These are phyloP conservation scores for Metschnikowia dekortorum DNA, from an alignment of 805 yeast species.

Conservation along the genomic window DNA sequence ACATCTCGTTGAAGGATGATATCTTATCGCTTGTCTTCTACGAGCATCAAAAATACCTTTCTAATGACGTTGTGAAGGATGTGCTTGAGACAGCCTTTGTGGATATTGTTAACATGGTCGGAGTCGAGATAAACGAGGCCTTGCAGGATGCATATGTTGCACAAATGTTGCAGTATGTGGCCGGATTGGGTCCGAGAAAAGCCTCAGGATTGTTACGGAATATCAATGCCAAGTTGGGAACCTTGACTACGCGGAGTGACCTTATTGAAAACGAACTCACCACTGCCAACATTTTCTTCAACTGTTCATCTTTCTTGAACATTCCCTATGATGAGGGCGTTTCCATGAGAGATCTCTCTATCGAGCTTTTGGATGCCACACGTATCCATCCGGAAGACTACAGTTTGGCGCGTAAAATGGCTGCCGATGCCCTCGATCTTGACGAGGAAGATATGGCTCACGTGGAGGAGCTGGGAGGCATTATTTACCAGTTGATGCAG, in stretches of 20 bases:
- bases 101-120: constrained; percentile 85
- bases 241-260: constrained; percentile 66
- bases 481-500: constrained; percentile 65
- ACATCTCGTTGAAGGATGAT: constrained; percentile 74
- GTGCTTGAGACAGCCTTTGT: constrained; percentile 80
- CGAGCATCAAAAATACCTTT: constrained; percentile 67
- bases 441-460: constrained; percentile 91
- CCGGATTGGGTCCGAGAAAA: constrained; percentile 95
- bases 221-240: constrained; percentile 59
- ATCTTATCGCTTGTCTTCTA: constrained; percentile 64
- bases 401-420: constrained; percentile 93
- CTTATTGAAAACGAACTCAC: constrained; percentile 76
- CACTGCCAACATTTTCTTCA: constrained; percentile 78
- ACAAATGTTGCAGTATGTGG: constrained; percentile 65
- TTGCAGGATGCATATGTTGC: constrained; percentile 72
- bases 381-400: constrained; percentile 98
- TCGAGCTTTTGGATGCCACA: constrained; percentile 86
- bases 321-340: constrained; percentile 66
- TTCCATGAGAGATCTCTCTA: constrained; percentile 50
- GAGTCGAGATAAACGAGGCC: constrained; percentile 90
- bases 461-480: constrained; percentile 75
- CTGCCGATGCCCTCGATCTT: constrained; percentile 93
- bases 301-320: constrained; percentile 85
- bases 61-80: constrained; percentile 56
- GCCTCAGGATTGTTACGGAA: constrained; percentile 82